Evolutionary conservation across 1,284 basidiomycete genomes (phyloP).

Genomic region (Cutaneotrichosporon spelunceum): DNA sequence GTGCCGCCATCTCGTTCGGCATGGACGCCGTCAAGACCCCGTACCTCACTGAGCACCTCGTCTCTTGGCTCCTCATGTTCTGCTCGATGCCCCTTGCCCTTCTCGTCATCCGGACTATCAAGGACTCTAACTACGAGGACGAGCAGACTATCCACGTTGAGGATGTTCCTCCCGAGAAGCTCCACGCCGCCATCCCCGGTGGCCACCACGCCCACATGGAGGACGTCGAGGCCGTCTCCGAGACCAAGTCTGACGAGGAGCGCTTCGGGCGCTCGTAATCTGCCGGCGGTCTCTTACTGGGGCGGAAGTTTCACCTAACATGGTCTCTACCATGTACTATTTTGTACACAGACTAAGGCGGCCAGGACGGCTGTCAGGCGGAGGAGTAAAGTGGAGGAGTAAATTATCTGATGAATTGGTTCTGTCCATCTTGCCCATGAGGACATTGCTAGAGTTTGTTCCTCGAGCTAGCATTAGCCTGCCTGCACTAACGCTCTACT

Average conservation of each 20-base stretch:
- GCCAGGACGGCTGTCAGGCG: no score
- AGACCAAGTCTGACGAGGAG: neutral
- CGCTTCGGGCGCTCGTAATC: neutral
- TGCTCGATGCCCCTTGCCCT: constrained; percentile 36
- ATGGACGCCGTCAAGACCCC: constrained; percentile 55
- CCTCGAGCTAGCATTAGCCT: no score
- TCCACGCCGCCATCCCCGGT: constrained; percentile 33
- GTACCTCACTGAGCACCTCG: constrained; percentile 42
- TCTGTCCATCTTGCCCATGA: no score
- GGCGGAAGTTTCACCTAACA: no score
- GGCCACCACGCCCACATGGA: constrained; percentile 30
- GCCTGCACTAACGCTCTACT: no score
- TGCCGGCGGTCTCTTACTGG: no score
- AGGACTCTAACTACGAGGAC: constrained; percentile 38
- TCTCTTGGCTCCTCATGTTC: constrained; percentile 39
- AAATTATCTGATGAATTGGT: no score
- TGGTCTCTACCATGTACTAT: no score
- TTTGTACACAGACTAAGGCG: no score
- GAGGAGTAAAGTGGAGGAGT: no score
- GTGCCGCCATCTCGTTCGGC: constrained; percentile 54
- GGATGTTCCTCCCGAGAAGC: constrained; percentile 25
- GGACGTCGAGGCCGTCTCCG: constrained; percentile 6
- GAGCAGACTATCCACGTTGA: constrained; percentile 33
- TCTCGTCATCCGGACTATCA: constrained; percentile 31
- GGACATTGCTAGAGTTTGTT: no score